Base-by-base conservation (phyloP, 257 asterid species). In the Solanum dulcamara region DNA sequence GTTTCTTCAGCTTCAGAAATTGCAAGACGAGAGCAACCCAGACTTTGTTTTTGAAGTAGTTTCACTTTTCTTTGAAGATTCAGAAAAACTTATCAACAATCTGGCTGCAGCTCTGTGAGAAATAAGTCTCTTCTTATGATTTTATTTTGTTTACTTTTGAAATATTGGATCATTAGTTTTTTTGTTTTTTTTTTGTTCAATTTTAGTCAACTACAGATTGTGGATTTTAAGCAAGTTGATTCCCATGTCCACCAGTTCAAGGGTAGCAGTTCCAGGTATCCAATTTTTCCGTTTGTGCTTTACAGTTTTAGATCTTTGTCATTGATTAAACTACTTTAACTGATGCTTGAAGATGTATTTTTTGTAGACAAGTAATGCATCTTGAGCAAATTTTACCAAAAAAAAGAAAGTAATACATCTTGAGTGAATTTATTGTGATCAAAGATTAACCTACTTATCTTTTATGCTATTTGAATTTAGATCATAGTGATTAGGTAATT, bases 21-120 rank as follows among this genome's bases (percentile, higher is more conserved):
- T 93, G 87, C 94, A 92, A 91, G 97, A 92, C 88, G 94, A 93
- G 88, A 91, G 92, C 91, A 93, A 90, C 85, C 97, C 97, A 6
- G 92, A 92, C 84, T 93, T 93, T 84, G 96, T 92, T 35, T 86
- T 90, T 82, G 96, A 93, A 88, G 97, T 93, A 15, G 90, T 93
- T 70, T 88, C 97, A 15, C 93, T 93, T 50, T 93, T 90, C 93
- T 93, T 93, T 83, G 93, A 90, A 74, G 97, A 92, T 87, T 93
- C 95, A 35, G 97, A 93, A 91, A 93, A 91, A 81, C 92, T 93
- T 86, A 57, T 93, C 44, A 91, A 91, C 81, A 90, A 93, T 87
- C 89, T 93, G 83, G 87, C 93, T 17, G 74, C 85, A 77, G 91
- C 95, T 20, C 92, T 93, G 97, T 93, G 86, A 87, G 97, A 24